Evolutionary conservation across 805 yeast genomes (phyloP).

Genomic region (Candida hispaniensis): DNA sequence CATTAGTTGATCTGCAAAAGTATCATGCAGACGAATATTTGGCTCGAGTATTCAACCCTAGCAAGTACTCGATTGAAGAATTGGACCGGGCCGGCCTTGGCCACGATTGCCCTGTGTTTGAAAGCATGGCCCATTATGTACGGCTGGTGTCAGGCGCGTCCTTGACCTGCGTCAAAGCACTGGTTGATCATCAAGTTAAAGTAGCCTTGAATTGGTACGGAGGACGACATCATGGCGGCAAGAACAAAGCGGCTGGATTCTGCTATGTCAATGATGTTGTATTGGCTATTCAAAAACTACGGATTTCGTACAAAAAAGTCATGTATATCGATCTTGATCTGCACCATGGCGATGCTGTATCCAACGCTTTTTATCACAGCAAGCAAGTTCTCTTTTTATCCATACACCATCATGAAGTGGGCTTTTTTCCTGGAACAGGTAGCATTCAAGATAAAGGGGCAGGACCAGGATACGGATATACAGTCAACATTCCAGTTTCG

Average conservation of each 20-base stretch:
- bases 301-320: constrained; percentile 38
- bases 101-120: constrained; percentile 58
- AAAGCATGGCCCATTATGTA: constrained; percentile 42
- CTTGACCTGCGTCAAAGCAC: constrained; percentile 37
- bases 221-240: constrained; percentile 61
- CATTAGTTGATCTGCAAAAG: constrained; percentile 1
- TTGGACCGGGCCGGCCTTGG: constrained; percentile 34
- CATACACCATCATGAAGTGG: constrained; percentile 50
- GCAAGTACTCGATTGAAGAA: constrained; percentile 1
- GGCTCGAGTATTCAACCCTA: constrained; percentile 3
- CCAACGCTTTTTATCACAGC: constrained; percentile 48
- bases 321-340: constrained; percentile 62
- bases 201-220: constrained; percentile 66
- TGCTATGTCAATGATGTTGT: constrained; percentile 66
- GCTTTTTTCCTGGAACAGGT: constrained; percentile 71
- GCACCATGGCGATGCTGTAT: constrained; percentile 78
- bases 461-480: constrained; percentile 32
- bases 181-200: constrained; percentile 20
- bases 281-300: constrained; percentile 39
- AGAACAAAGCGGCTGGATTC: constrained; percentile 51
- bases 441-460: constrained; percentile 30
- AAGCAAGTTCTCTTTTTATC: constrained; percentile 51
- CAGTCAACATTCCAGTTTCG: constrained; percentile 45
- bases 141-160: constrained; percentile 47
- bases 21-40: constrained; percentile 9